Evolutionary conservation across 495 filamentous ascomycete genomes (phyloP).

Genomic region (Aspergillus egyptiacus): DNA sequence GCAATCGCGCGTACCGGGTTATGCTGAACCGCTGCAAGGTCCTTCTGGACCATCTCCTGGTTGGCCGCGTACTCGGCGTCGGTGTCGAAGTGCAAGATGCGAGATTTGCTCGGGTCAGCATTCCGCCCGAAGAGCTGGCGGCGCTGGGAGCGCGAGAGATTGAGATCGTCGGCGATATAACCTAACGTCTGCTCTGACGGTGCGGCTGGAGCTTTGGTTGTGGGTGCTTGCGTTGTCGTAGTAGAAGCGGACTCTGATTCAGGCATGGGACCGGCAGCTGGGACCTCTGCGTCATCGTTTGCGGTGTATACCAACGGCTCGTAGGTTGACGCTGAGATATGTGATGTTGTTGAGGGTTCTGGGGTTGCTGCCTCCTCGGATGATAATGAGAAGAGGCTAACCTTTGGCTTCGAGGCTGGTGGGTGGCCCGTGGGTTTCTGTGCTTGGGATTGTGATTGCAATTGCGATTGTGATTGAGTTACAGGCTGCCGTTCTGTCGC

Average conservation of each 20-base stretch:
- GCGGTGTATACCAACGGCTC: slow-evolving; percentile 48
- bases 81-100: slow-evolving; percentile 75
- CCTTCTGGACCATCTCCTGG: slow-evolving; percentile 43
- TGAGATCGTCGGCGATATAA: slow-evolving; percentile 64
- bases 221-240: not conserved
- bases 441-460: slow-evolving; percentile 2
- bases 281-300: slow-evolving; percentile 21
- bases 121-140: slow-evolving; percentile 78
- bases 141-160: slow-evolving; percentile 64
- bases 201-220: not conserved
- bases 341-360: slow-evolving; percentile 5
- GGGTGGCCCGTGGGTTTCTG: slow-evolving; percentile 12
- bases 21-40: slow-evolving; percentile 62
- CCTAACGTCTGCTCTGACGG: slow-evolving; percentile 46
- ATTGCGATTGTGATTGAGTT: too few relatives aligned
- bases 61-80: slow-evolving; percentile 81
- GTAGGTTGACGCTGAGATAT: slow-evolving; percentile 31
- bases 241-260: slow-evolving; percentile 27
- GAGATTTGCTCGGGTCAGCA: slow-evolving; percentile 30
- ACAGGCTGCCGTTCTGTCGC: not conserved
- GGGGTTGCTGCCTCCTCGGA: slow-evolving; percentile 19
- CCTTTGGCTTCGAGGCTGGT: slow-evolving; percentile 42
- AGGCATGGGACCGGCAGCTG: slow-evolving; percentile 19
- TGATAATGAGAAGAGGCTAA: slow-evolving; percentile 57
- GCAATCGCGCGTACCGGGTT: slow-evolving; percentile 79